Evolutionary conservation across 306 rosid genomes (phyloP).

Genomic region (Lotus japonicus): DNA sequence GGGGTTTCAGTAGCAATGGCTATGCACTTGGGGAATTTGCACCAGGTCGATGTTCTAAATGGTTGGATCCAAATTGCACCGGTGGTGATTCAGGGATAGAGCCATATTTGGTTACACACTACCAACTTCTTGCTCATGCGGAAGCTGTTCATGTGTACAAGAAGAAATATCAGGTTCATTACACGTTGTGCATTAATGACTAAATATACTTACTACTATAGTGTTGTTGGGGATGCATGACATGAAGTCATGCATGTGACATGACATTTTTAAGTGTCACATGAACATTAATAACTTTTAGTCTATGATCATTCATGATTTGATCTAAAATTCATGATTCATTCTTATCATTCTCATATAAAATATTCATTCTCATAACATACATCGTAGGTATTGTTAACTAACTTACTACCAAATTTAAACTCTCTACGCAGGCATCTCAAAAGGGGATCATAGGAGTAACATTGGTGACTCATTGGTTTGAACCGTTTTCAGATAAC

Average conservation of each 20-base stretch:
- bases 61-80: constrained; percentile 29
- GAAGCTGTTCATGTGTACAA: constrained; percentile 31
- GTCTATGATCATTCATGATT: too few species aligned
- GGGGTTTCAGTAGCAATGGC: not conserved
- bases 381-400: too few species aligned
- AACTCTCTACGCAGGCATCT: not conserved
- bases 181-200: too few species aligned
- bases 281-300: too few species aligned
- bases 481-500: constrained; percentile 23
- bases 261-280: too few species aligned
- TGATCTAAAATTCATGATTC: too few species aligned
- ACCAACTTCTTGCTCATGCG: constrained; percentile 50
- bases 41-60: constrained; percentile 35
- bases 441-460: constrained; percentile 61
- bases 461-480: constrained; percentile 31
- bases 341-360: too few species aligned
- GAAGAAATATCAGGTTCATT: constrained; percentile 39
- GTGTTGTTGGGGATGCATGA: too few species aligned
- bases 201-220: too few species aligned
- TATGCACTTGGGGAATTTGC: constrained; percentile 24
- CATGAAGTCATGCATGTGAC: too few species aligned
- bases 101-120: constrained; percentile 40
- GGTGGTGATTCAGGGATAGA: constrained; percentile 42
- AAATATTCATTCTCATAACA: too few species aligned
- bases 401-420: too few species aligned